Percentiles rank a stretch among this genome's conserved stretches.
phyloP scores from a whole-genome alignment of 371 early-diverging fungal genomes.

The Parasitella parasitica region DNA sequence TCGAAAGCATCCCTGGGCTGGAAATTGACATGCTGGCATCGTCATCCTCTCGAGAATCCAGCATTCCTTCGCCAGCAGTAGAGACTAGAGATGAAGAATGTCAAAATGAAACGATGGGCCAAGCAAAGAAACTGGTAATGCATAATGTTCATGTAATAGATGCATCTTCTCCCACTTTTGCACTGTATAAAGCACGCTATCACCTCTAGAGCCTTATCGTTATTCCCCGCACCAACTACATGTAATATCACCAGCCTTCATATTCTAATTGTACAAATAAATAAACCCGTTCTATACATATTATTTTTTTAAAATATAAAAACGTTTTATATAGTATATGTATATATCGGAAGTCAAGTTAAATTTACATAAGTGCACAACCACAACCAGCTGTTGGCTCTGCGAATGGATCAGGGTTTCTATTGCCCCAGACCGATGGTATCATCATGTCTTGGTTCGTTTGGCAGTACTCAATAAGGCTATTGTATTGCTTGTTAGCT shows the following conservation, averaged over 20 bases:
- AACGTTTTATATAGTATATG: not conserved
- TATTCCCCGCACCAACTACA: no score
- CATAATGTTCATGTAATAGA: constrained; percentile 11
- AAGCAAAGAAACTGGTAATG: constrained; percentile 1
- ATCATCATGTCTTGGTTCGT: constrained; percentile 46
- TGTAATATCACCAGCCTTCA: not conserved
- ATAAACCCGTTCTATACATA: not conserved
- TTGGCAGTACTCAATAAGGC: constrained; percentile 50
- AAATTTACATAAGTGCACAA: constrained; percentile 36
- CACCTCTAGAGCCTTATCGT: no score
- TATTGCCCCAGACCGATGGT: constrained; percentile 45
- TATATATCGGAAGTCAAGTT: not conserved
- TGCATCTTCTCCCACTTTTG: constrained; percentile 17
- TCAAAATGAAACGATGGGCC: not conserved
- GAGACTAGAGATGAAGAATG: not conserved
- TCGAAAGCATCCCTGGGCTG: constrained; percentile 8
- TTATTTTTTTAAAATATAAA: not conserved
- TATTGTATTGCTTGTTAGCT: no score
- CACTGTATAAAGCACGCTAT: constrained; percentile 16
- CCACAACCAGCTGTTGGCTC: constrained; percentile 46
- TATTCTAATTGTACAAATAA: not conserved
- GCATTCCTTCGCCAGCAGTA: not conserved
- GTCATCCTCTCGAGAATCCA: constrained; percentile 9
- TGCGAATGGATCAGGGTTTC: constrained; percentile 46
- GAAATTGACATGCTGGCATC: constrained; percentile 13